Conservation (phyloP, 305 asterid genomes). For the Plantago coronopus region DNA sequence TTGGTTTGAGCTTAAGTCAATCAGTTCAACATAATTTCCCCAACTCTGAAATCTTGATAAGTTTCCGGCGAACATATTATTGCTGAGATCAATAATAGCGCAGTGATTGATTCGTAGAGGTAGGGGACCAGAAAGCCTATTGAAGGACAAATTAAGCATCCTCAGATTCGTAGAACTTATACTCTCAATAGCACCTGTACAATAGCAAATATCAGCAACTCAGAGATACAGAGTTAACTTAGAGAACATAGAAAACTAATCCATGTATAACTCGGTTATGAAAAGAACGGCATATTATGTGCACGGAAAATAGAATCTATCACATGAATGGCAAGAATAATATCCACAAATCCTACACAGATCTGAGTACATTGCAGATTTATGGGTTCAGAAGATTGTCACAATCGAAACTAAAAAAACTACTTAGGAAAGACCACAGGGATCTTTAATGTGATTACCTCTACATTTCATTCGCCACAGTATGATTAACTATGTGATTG, state of each 20-base stretch:
- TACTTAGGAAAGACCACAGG: too few species aligned
- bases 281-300: background rate
- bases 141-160: slow-evolving; percentile 62
- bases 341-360: background rate
- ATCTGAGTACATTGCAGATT: background rate
- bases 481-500: too few species aligned
- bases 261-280: background rate
- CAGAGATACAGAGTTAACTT: background rate
- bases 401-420: too few species aligned
- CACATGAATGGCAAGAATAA: background rate
- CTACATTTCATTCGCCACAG: too few species aligned
- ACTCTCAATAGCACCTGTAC: slow-evolving; percentile 63
- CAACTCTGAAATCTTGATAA: slow-evolving; percentile 61
- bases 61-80: slow-evolving; percentile 62
- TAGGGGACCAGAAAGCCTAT: slow-evolving; percentile 65
- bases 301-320: background rate
- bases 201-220: slow-evolving; percentile 23
- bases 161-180: slow-evolving; percentile 52
- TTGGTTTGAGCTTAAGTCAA: slow-evolving; percentile 65
- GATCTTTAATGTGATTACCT: too few species aligned
- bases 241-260: background rate
- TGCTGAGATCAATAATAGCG: slow-evolving; percentile 63
- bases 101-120: slow-evolving; percentile 68
- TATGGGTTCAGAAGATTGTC: background rate
- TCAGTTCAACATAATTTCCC: slow-evolving; percentile 69